Base-by-base conservation (phyloP, 2,329 filamentous ascomycete species). In the Apiospora arundinis region DNA sequence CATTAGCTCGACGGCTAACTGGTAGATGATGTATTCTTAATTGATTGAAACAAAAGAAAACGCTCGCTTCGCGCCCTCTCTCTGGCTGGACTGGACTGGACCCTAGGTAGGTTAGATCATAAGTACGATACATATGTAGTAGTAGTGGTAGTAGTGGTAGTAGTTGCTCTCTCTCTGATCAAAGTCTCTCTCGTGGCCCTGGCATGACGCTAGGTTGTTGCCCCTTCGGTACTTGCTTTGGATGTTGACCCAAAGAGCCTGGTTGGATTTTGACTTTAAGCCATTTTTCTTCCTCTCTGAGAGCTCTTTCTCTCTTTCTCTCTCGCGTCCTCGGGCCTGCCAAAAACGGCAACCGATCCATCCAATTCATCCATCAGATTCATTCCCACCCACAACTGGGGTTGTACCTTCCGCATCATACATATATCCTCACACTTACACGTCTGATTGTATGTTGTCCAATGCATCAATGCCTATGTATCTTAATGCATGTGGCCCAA, bases 31-130 rank as follows among this genome's bases (percentile, higher is more conserved):
- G 23, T 28, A 52, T 14, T 52, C 48, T 28, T 28, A 52, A 21
- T 32, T 8, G 12, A 56, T 52, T 32, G 49, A 63, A 63, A 63
- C 56, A 63, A 40, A 63, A 23, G 56, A 63, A 63, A 40, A 63
- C 32, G 56, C n/a, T 16, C 28, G 32, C 32, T 23, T n/a, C 37
- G 56, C 49, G n/a, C 32, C 32, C 56, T 12, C 56, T n/a, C n/a
- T n/a, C n/a, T n/a, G n/a, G n/a, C n/a, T n/a, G n/a, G n/a, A n/a
- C n/a, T n/a, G n/a, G n/a, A n/a, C n/a, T n/a, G n/a, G n/a, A n/a
- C n/a, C n/a, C n/a, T n/a, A n/a, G n/a, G n/a, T n/a, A n/a, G n/a
- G n/a, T n/a, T n/a, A n/a, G n/a, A n/a, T n/a, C n/a, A n/a, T n/a
- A n/a, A n/a, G n/a, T n/a, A n/a, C n/a, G n/a, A n/a, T n/a, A n/a